These are phyloP conservation scores for Arachis monticola DNA, from an alignment of 331 rosid species.

Conservation along the genomic window DNA sequence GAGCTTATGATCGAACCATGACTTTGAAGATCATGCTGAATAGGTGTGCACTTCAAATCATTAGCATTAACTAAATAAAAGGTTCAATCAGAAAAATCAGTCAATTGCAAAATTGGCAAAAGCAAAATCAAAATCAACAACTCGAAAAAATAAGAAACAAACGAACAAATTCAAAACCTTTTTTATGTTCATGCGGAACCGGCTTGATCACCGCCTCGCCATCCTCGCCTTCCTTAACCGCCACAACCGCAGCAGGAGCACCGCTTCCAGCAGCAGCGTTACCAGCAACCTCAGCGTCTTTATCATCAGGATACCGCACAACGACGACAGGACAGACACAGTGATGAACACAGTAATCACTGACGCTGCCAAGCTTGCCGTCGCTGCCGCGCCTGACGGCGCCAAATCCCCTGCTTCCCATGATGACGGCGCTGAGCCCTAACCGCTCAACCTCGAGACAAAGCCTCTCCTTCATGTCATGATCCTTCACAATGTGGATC, in stretches of 20 bases:
- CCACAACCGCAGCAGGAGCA: constrained; percentile 24
- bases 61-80: neutral
- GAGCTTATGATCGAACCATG: neutral
- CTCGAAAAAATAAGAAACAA: neutral
- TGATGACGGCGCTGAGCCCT: constrained; percentile 75
- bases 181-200: constrained; percentile 37
- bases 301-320: constrained; percentile 74
- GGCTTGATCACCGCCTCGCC: constrained; percentile 48
- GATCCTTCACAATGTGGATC: constrained; percentile 87
- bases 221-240: constrained; percentile 40
- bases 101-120: neutral
- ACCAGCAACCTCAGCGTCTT: constrained; percentile 44
- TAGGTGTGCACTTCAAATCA: neutral
- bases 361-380: constrained; percentile 79
- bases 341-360: constrained; percentile 83
- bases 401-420: constrained; percentile 85
- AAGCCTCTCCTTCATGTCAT: constrained; percentile 79
- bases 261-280: neutral
- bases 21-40: neutral
- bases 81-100: neutral
- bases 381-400: constrained; percentile 71
- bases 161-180: constrained; percentile 50
- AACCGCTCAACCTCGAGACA: constrained; percentile 82
- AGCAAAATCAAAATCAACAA: neutral
- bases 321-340: constrained; percentile 83